Evolutionary conservation across 768 basidiomycete species (phyloP).

Genomic region (Tephrocybe sp.): DNA sequence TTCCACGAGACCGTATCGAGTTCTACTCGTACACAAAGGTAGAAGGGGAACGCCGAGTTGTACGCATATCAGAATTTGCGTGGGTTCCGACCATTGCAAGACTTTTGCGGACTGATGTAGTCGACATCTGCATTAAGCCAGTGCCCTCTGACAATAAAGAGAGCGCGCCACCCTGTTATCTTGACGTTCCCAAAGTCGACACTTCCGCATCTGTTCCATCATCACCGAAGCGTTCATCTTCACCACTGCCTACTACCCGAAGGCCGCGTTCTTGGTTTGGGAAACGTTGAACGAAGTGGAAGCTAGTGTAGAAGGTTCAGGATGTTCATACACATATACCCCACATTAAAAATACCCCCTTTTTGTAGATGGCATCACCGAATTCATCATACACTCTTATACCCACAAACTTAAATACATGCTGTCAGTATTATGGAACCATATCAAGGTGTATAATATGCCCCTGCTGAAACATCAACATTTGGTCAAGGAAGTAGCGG

Average conservation of each 20-base stretch:
- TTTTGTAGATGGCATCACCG: no score
- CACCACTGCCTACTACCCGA: conserved; percentile 17
- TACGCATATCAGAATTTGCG: conserved; percentile 51
- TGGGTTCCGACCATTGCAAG: conserved; percentile 44
- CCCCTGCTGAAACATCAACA: no score
- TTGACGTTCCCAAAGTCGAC: conserved; percentile 30
- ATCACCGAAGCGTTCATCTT: conserved; percentile 21
- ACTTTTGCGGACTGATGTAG: conserved; percentile 45
- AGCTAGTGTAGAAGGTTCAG: not conserved
- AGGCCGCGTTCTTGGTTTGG: conserved; percentile 18
- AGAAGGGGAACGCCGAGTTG: conserved; percentile 31
- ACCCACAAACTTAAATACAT: no score
- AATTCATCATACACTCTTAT: no score
- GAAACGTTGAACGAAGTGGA: conserved; percentile 6
- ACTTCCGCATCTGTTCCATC: conserved; percentile 25
- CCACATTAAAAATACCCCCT: not conserved
- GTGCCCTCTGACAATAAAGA: conserved; percentile 28
- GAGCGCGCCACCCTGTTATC: conserved; percentile 46
- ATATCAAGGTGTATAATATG: no score
- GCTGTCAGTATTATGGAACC: no score
- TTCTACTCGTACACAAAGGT: conserved; percentile 39
- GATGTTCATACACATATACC: not conserved
- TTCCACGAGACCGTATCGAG: conserved; percentile 40
- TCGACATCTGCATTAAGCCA: conserved; percentile 42
- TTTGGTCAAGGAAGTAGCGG: no score